Evolutionary conservation across 345 rosid genomes (phyloP), one percentile per base, ranked within the genome.

Genomic region (Moricandia moricandioides): DNA sequence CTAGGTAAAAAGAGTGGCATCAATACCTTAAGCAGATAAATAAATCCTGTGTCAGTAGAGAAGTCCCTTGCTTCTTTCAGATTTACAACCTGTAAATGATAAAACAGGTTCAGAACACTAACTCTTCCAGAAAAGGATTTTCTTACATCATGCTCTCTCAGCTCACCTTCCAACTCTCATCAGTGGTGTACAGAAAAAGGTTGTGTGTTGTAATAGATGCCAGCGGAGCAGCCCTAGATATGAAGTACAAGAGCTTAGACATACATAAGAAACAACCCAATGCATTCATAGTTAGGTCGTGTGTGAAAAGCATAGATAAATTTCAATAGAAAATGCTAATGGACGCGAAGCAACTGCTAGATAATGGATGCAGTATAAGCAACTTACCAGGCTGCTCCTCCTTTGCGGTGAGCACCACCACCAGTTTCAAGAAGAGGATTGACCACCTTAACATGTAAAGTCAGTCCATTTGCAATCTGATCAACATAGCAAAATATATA

Each of bases 391-490:
- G 97, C 85, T 71, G 97, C 96, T 27, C 92, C 92, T 78, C 96
- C 97, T 73, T 81, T 76, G 13, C 83, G 68, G 57, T 82, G 80
- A 65, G 86, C 80, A 79, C 91, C 83, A 37, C 98, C 97, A 31
- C 86, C 86, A 63, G 97, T 92, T 86, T 90, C 99, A 60, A 95
- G 93, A 26, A 95, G 86, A 83, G 92, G 90, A 85, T 95, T 95
- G 83, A 92, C 96, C 60, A 92, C 91, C 72, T 75, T 71, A 72
- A 95, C 88, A 82, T 88, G 91, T 81, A 95, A 58, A 29, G 97
- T 90, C 99, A 95, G 92, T 78, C 99, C 99, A 86, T 95, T 97
- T 78, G 99, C 97, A 82, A 95, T 89, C 99, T 95, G 89, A 83
- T 64, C 71, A 73, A 49, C 16, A 70, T 56, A 56, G 43, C 13